Percentiles rank a stretch among this genome's conserved stretches.
Evolutionary conservation across 176 grass and related monocot species (phyloP).

Genomic region (Oryza officinalis): DNA sequence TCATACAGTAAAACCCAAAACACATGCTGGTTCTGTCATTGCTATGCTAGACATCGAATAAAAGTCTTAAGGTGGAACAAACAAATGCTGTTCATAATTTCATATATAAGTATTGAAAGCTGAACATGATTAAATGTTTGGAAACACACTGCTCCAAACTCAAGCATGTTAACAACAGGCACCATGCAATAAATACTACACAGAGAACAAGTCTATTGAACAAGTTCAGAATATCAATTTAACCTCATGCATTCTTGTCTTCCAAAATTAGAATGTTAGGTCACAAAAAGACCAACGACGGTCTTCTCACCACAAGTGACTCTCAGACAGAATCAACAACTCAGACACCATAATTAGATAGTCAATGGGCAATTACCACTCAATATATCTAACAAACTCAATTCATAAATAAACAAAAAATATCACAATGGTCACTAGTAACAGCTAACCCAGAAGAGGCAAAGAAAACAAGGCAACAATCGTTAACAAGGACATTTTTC

Average conservation of each 20-base stretch:
- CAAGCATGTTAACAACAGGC: neutral
- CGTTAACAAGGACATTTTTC: constrained; percentile 40
- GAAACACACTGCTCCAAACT: neutral
- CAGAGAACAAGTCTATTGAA: neutral
- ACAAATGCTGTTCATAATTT: neutral
- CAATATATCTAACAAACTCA: constrained; percentile 10
- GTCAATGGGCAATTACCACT: neutral
- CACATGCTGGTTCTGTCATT: neutral
- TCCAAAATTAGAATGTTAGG: constrained; percentile 18
- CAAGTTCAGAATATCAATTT: neutral
- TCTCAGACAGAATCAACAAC: neutral
- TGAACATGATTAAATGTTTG: neutral
- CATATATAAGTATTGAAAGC: neutral
- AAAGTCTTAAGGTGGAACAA: constrained; percentile 6
- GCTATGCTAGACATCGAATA: neutral
- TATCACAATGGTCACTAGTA: neutral
- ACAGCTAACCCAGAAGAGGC: constrained; percentile 19
- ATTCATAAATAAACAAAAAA: constrained; percentile 28
- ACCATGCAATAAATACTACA: neutral
- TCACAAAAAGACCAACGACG: constrained; percentile 9
- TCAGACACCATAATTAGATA: neutral
- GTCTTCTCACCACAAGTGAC: neutral
- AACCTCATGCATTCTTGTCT: neutral
- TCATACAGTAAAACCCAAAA: neutral
- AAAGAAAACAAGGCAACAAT: constrained; percentile 2